Evolutionary conservation across 2,329 filamentous ascomycete species (phyloP).

Genomic region (Leptographium flavum): DNA sequence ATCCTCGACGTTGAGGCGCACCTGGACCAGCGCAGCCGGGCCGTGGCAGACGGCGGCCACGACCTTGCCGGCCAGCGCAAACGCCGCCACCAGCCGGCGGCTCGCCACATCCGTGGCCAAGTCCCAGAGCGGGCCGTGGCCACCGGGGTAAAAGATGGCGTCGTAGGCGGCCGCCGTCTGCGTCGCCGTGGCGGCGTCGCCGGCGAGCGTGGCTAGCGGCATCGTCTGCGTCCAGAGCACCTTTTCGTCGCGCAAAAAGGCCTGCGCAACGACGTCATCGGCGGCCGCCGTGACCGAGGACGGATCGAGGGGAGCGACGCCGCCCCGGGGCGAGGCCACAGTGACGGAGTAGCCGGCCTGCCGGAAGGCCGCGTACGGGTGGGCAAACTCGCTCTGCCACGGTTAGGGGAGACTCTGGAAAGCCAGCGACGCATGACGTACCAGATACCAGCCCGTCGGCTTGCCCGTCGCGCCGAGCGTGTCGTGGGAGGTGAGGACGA

Average conservation of each 20-base stretch:
- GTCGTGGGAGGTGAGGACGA: constrained; percentile 53
- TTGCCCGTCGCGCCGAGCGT: constrained; percentile 32
- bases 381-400: constrained; percentile 45
- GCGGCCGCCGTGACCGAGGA: constrained; percentile 39
- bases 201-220: constrained; percentile 40
- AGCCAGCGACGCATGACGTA: constrained; percentile 21
- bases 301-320: constrained; percentile 46
- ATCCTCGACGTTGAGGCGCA: constrained; percentile 21
- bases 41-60: constrained; percentile 58
- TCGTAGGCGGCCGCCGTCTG: constrained; percentile 15
- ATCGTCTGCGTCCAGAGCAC: constrained; percentile 49
- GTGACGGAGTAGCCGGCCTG: constrained; percentile 36
- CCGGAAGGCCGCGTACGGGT: constrained; percentile 44
- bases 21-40: constrained; percentile 46
- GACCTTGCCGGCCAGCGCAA: constrained; percentile 44
- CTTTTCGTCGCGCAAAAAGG: constrained; percentile 41
- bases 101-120: constrained; percentile 42
- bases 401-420: too few relatives aligned
- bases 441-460: constrained; percentile 59
- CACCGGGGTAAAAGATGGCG: constrained; percentile 25
- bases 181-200: constrained; percentile 18
- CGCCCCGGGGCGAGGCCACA: constrained; percentile 48
- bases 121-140: constrained; percentile 54
- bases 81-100: constrained; percentile 46
- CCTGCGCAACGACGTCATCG: constrained; percentile 33